These are phyloP conservation scores for Porcisia hertigi DNA, from an alignment of 208 protist genomes.

Conservation along the genomic window DNA sequence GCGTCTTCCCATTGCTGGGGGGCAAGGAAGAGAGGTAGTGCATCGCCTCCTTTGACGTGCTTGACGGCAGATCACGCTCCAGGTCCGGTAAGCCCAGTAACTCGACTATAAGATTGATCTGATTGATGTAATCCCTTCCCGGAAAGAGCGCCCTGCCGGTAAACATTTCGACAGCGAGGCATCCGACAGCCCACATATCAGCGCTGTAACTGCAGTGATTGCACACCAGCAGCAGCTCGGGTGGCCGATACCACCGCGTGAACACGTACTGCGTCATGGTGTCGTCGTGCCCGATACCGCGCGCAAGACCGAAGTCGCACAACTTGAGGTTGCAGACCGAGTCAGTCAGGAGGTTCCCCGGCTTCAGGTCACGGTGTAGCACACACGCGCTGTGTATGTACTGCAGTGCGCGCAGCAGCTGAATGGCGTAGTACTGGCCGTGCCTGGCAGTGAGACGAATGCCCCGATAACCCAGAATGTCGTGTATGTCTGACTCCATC, in stretches of 20 bases:
- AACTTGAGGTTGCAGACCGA: constrained; percentile 92
- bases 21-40: constrained; percentile 66
- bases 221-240: constrained; percentile 97
- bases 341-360: constrained; percentile 94
- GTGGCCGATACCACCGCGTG: constrained; percentile 98
- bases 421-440: constrained; percentile 95
- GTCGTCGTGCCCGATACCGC: constrained; percentile 49
- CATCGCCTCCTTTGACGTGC: constrained; percentile 66
- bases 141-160: constrained; percentile 81
- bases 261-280: constrained; percentile 96
- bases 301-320: constrained; percentile 93
- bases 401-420: constrained; percentile 94
- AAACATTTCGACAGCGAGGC: constrained; percentile 96
- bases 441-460: constrained; percentile 67
- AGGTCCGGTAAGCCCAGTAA: constrained; percentile 73
- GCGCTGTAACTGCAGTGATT: constrained; percentile 87
- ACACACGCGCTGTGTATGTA: constrained; percentile 96
- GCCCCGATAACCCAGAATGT: constrained; percentile 63
- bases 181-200: constrained; percentile 97
- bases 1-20: constrained; percentile 41
- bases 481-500: constrained; percentile 93
- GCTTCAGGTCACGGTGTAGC: constrained; percentile 96
- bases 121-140: constrained; percentile 87
- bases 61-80: constrained; percentile 70
- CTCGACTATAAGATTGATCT: constrained; percentile 82